Evolutionary conservation across 257 asterid genomes (phyloP).

Genomic region (Solanum corneliomulleri): DNA sequence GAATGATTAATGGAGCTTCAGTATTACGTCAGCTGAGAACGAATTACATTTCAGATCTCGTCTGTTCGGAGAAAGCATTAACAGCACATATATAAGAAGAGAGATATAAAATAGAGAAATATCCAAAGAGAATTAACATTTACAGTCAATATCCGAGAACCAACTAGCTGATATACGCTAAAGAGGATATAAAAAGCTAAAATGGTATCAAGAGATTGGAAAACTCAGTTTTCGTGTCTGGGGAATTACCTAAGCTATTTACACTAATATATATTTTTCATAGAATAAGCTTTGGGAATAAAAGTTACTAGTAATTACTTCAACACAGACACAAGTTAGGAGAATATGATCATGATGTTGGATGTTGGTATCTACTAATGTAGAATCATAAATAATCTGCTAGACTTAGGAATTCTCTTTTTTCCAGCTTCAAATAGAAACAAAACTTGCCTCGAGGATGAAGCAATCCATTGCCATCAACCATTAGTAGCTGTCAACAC

Average conservation of each 20-base stretch:
- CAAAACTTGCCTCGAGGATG: slow-evolving; percentile 84
- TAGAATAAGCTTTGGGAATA: background rate
- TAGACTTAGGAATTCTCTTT: background rate
- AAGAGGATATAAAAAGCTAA: background rate
- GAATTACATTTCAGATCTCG: background rate
- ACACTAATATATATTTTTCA: background rate
- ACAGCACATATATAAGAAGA: background rate
- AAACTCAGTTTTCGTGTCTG: background rate
- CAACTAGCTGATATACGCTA: background rate
- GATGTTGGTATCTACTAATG: background rate
- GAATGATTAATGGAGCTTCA: background rate
- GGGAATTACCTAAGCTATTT: background rate
- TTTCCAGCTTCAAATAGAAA: background rate
- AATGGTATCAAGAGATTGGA: background rate
- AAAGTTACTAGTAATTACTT: background rate
- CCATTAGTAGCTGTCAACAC: slow-evolving; percentile 65
- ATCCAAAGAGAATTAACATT: background rate
- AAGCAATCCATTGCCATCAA: slow-evolving; percentile 89
- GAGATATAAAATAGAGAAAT: background rate
- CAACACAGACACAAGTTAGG: background rate
- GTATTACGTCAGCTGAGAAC: background rate
- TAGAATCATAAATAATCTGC: background rate
- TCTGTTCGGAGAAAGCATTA: background rate
- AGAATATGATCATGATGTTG: background rate
- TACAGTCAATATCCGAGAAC: background rate